Base-by-base conservation (phyloP, 1,284 basidiomycete genomes). In the Apiotrichum veenhuisii region DNA sequence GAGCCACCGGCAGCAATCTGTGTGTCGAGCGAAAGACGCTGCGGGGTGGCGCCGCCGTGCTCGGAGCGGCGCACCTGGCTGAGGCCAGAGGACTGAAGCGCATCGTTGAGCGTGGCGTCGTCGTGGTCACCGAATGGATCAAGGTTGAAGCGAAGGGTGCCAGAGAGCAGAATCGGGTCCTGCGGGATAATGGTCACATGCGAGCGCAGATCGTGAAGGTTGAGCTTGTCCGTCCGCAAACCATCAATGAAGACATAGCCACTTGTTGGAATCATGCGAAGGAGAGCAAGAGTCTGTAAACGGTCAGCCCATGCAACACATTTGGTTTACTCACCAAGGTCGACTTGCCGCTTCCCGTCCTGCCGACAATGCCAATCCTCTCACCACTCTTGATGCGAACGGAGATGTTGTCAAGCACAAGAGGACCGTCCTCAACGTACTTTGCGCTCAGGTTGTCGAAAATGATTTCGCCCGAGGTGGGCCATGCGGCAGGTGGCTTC, bases 141-240 rank as follows among this genome's bases (percentile, higher is more conserved):
- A 3, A 94, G 82, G 70, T 93, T 92, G 62, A 83, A 84, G 40
- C 90, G 83, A 42, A 93, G 75, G 2, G 87, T 89, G 36, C 90
- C 89, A 20, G 88, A 89, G 75, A 80, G 87, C 78, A 86, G 68
- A 17, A 75, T 63, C 9, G 89, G 87, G 81, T 84, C 77, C 59
- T 82, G 81, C 2, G 80, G 80, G 36, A 82, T 86, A 64, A 87
- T 84, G 3, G 80, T 82, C 54, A 83, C 49, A 53, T 77, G 73
- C 3, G 77, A 73, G n/a, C 82, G 71, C 17, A 82, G 66, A 11
- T 80, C 80, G 56, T 88, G 84, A 3, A 90, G 77, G 64, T 88
- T 88, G 67, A 88, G 71, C 18, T 78, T 64, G 50, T 67, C 64
- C 11, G 79, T 80, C 18, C 70, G 66, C 41, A 66, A 36, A 8